Base-by-base conservation (phyloP, 164 flowering plant species). In the Kingdonia uniflora region DNA sequence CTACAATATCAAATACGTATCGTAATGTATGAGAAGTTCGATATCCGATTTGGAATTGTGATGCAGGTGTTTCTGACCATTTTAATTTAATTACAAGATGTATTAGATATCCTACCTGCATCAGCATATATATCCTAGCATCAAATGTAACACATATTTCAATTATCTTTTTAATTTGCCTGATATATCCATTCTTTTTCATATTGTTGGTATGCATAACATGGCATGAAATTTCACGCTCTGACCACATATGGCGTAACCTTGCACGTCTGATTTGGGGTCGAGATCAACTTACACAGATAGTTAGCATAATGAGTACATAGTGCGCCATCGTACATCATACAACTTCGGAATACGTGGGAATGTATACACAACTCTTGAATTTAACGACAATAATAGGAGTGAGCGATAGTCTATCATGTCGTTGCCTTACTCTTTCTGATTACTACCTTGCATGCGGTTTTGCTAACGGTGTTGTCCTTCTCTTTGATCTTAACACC, bases 221-320 rank as follows among this genome's bases (percentile, higher is more conserved):
- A 44, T 92, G 98, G 98, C 76, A 69, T 11, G 76, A 85, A 0
- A 76, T 85, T 1, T 92, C 95, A 0, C 73, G 74, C 7, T 92
- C 98, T 0, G 81, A 82, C 16, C 65, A 62, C 7, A 70, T 91
- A 12, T 91, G 98, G 96, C 73, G 58, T 29, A 72, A 65, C 42
- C 80, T 91, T 15, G 72, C 80, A 0, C 68, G 75, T 21, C 67
- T 49, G 6, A 62, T 90, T 0, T 90, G 97, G 97, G 68, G 67
- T 37, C 61, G 69, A 7, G 55, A 72, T 57, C 47, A 13, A n/a
- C 83, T 66, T 17, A 26, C 42, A 0, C 81, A 55, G 53, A 60
- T 55, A 68, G 94, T 4, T 92, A 96, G 98, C 82, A 65, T 0
- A 79, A 84, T 0, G 96, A 85, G 40, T 92, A 56, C 69, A 49